These are phyloP conservation scores for Cyclostephanos tholiformis DNA, from an alignment of 108 stramenopile genomes.

Conservation along the genomic window DNA sequence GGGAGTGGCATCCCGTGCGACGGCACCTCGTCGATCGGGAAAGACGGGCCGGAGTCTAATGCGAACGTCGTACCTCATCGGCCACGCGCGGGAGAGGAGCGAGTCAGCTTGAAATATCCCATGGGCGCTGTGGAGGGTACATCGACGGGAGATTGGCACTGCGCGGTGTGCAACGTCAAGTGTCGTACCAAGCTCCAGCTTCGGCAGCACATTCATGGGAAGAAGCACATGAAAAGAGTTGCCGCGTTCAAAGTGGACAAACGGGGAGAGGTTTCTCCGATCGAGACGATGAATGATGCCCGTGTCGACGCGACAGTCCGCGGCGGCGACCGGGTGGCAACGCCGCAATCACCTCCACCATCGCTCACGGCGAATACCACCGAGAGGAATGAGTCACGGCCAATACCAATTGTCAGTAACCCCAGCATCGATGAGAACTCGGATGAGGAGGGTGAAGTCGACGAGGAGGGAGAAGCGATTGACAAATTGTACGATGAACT, in stretches of 20 bases:
- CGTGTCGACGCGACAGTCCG: too few relatives aligned
- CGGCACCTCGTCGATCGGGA: too few relatives aligned
- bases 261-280: too few relatives aligned
- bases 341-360: neutral
- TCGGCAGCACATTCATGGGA: conserved; percentile 26
- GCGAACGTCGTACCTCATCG: conserved; percentile 18
- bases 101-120: neutral
- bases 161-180: conserved; percentile 14
- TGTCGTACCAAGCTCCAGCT: conserved; percentile 13
- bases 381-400: neutral
- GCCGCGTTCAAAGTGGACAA: neutral
- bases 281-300: too few relatives aligned
- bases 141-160: neutral
- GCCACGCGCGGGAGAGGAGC: conserved; percentile 20
- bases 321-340: too few relatives aligned
- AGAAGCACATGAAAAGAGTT: conserved; percentile 27
- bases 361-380: too few relatives aligned
- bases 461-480: conserved; percentile 46
- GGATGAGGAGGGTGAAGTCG: conserved; percentile 50
- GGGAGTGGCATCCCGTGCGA: neutral
- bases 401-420: neutral
- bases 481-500: conserved; percentile 49
- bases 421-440: conserved; percentile 13
- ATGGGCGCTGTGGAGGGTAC: neutral
- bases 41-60: neutral